Evolutionary conservation across 495 filamentous ascomycete genomes (phyloP).

Genomic region (Tuber indicum): DNA sequence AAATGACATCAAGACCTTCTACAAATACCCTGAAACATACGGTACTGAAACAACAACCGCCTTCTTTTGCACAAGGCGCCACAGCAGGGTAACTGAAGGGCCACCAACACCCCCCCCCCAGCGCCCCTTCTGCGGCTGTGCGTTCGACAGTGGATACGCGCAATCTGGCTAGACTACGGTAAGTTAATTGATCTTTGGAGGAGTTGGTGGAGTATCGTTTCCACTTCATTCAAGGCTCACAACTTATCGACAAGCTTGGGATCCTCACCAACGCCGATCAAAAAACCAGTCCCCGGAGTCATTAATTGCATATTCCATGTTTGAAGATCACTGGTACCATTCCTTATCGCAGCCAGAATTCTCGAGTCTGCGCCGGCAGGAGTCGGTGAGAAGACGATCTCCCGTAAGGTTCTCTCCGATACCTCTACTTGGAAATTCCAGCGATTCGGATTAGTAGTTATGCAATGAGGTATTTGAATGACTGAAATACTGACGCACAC

Average conservation of each 20-base stretch:
- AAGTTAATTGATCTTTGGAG: neutral
- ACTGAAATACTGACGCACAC: conserved; percentile 15
- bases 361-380: conserved; percentile 25
- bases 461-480: conserved; percentile 4
- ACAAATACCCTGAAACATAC: too few species aligned
- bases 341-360: conserved; percentile 32
- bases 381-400: conserved; percentile 37
- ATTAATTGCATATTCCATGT: conserved; percentile 32
- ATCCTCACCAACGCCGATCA: neutral
- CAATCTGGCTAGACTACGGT: neutral
- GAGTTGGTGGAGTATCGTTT: neutral
- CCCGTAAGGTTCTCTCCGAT: conserved; percentile 34
- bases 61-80: neutral
- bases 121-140: neutral
- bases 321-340: conserved; percentile 42
- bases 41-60: neutral
- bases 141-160: neutral
- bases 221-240: neutral
- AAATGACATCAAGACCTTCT: neutral
- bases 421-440: conserved; percentile 7
- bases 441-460: neutral
- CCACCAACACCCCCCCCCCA: neutral
- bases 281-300: conserved; percentile 2
- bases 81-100: neutral
- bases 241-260: neutral